phyloP scores from a whole-genome alignment of 148 eudicot genomes.

The Cornus florida region DNA sequence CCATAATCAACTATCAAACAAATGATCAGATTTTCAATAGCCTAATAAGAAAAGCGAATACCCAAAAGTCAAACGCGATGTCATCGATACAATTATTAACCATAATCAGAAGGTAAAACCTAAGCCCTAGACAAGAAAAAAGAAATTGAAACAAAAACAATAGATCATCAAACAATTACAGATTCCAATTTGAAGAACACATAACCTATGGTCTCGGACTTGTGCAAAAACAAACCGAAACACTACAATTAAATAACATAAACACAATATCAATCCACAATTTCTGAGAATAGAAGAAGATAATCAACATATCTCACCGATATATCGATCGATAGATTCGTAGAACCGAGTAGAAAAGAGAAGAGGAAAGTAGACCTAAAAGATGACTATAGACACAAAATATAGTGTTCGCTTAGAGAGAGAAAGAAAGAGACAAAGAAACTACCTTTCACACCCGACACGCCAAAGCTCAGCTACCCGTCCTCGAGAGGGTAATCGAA shows the following conservation, averaged over 20 bases:
- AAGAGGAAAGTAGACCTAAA: not conserved
- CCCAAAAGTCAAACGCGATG: not conserved
- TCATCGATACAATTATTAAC: not conserved
- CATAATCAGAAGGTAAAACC: not conserved
- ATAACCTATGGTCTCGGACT: not conserved
- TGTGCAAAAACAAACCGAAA: not conserved
- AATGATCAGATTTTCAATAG: not conserved
- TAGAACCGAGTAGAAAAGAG: not conserved
- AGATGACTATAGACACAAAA: not conserved
- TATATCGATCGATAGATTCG: not conserved
- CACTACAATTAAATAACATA: no score
- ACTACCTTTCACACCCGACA: not conserved
- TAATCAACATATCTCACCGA: not conserved
- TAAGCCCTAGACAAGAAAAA: not conserved
- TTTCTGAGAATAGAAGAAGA: not conserved
- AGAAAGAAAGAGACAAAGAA: not conserved
- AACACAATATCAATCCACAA: not conserved
- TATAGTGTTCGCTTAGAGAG: not conserved
- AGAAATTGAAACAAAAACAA: not conserved
- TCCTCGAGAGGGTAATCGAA: not conserved
- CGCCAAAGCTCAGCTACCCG: not conserved
- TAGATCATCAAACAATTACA: not conserved
- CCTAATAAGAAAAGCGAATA: not conserved
- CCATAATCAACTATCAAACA: not conserved
- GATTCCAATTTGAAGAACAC: not conserved